phyloP scores from a whole-genome alignment of 2,329 filamentous ascomycete genomes.

The Hypoxylon sp. region DNA sequence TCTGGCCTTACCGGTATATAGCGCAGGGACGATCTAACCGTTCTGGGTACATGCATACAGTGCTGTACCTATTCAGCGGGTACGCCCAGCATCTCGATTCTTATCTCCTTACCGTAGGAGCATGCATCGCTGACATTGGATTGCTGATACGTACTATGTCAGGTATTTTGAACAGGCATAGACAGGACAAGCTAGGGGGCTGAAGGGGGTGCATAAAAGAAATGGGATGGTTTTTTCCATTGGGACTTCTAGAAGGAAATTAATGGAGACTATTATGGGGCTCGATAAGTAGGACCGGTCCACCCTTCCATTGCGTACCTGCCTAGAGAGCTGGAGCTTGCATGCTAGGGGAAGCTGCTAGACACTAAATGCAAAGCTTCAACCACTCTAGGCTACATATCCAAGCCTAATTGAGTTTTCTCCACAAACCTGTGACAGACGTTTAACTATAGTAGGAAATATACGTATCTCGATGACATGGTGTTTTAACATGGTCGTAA shows the following conservation, averaged over 20 bases:
- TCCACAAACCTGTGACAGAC: conserved; percentile 41
- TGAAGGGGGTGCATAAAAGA: conserved; percentile 38
- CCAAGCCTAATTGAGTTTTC: conserved; percentile 13
- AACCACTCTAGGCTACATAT: not conserved
- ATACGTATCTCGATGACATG: conserved; percentile 22
- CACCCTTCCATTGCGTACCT: not conserved
- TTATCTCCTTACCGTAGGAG: conserved; percentile 1
- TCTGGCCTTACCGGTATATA: conserved; percentile 34
- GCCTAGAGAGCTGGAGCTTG: not conserved
- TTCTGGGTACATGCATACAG: conserved; percentile 24
- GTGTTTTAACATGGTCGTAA: conserved; percentile 12
- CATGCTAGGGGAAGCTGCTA: conserved; percentile 2
- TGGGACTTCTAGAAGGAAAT: conserved; percentile 47
- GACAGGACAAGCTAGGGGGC: conserved; percentile 16
- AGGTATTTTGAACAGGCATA: not conserved
- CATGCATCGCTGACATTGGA: not conserved
- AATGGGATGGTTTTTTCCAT: conserved; percentile 35
- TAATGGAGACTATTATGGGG: conserved; percentile 29
- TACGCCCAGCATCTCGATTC: conserved; percentile 31
- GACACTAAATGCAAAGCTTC: conserved; percentile 14
- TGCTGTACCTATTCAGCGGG: conserved; percentile 33
- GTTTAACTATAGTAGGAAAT: conserved; percentile 36
- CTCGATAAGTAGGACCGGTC: not conserved
- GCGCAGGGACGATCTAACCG: conserved; percentile 32
- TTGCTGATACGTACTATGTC: not conserved